Evolutionary conservation across 2,329 filamentous ascomycete genomes (phyloP), one percentile per base, ranked within the genome.

Genomic region (Alternaria brassicicola): DNA sequence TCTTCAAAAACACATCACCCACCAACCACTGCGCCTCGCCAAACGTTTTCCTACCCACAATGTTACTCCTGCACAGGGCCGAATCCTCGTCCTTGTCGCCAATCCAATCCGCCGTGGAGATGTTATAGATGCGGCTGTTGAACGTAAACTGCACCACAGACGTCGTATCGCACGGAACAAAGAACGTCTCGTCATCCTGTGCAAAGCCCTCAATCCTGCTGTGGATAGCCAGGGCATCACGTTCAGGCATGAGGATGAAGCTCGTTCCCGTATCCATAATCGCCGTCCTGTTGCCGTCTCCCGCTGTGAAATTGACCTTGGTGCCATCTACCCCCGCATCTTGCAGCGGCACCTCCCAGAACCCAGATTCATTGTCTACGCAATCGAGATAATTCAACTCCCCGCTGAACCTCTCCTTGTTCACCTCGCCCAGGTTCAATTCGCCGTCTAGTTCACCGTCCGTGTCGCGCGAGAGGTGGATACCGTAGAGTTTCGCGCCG

Each of bases 241-340:
- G 79, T 1, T 82, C 77, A 1, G 92, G 90, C 6, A 91, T 86
- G 63, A 96, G 88, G 26, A 92, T 85, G 73, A 89, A 95, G 0
- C 89, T 91, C 0, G 92, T 95, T 48, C 92, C 92, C 0, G 91
- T 93, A 76, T 96, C 93, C 65, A 96, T 88, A 72, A 93, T 92
- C 30, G 89, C 90, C 1, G 82, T 81, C 47, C 84, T 86, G 5
- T 47, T 33, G 1, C 21, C 2, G 15, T n/a, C 19, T 39, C 7
- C 33, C 76, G 78, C 6, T 1, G 69, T 73, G 9, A 88, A 79
- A 8, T 62, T 65, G 7, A 65, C 21, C 0, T 84, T 79, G 41
- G 84, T 82, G 45, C 85, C 88, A 57, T 88, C 83, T 43, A 89
- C 85, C 2, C 84, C 81, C 49, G 88, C 83, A 66, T 89, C 88